A percentile compares a stretch with the other conserved stretches of the same genome.
phyloP scores from a whole-genome alignment of 2,329 filamentous ascomycete genomes.

The Curvularia sp. region DNA sequence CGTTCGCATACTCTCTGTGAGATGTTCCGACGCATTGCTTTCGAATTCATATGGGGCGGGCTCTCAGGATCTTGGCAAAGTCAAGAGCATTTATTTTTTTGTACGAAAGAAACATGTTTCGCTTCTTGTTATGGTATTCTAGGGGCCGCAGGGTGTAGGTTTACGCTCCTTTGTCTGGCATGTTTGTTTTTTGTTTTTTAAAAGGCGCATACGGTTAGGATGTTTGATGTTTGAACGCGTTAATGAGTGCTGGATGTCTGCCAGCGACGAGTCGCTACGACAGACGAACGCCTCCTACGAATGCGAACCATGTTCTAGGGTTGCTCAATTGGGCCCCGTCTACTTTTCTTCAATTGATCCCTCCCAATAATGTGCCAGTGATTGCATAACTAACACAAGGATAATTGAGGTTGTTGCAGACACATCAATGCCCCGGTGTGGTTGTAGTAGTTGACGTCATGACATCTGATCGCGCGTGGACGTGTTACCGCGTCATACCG shows the following conservation, averaged over 20 bases:
- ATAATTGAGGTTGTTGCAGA: not conserved
- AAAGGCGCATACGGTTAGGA: constrained; percentile 15
- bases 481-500: constrained; percentile 11
- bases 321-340: constrained; percentile 5
- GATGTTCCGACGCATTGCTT: constrained; percentile 19
- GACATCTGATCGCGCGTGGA: constrained; percentile 6
- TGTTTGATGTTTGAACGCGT: constrained; percentile 15
- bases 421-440: not conserved
- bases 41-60: constrained; percentile 10
- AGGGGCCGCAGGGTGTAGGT: constrained; percentile 20
- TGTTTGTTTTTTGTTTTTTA: constrained; percentile 13
- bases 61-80: constrained; percentile 13
- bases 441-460: constrained; percentile 13
- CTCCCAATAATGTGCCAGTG: not conserved
- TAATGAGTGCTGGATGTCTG: constrained; percentile 14
- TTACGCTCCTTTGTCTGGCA: constrained; percentile 25
- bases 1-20: constrained; percentile 18
- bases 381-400: not conserved
- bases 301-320: constrained; percentile 13
- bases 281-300: constrained; percentile 16
- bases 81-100: constrained; percentile 5
- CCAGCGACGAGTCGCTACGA: constrained; percentile 13
- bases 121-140: constrained; percentile 21
- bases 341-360: not conserved
- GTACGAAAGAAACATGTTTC: constrained; percentile 23